phyloP scores from a whole-genome alignment of 305 asterid genomes.

The Fraxinus albicans region DNA sequence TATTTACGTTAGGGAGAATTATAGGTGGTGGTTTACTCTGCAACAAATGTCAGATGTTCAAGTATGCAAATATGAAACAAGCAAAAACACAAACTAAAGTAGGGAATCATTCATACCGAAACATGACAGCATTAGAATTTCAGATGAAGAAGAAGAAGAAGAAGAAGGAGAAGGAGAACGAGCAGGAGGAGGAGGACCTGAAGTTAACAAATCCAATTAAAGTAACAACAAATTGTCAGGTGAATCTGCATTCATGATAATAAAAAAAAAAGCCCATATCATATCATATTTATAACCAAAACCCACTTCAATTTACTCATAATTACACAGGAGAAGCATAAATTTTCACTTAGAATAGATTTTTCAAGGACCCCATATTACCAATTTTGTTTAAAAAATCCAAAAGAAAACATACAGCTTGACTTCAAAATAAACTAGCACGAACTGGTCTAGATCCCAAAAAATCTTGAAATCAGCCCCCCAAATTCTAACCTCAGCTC shows the following conservation, averaged over 20 bases:
- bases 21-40: background rate
- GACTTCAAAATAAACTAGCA: constrained; percentile 22
- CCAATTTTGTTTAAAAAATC: background rate
- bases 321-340: background rate
- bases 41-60: background rate
- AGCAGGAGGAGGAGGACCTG: too few relatives aligned
- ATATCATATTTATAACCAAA: constrained; percentile 19
- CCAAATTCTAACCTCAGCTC: constrained; percentile 33
- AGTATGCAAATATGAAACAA: background rate
- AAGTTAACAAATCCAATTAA: background rate
- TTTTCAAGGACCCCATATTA: background rate
- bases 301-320: constrained; percentile 19
- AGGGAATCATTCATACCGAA: background rate
- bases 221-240: constrained; percentile 21
- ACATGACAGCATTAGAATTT: background rate
- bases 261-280: constrained; percentile 4
- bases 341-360: background rate
- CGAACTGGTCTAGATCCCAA: constrained; percentile 16
- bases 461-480: constrained; percentile 21
- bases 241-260: constrained; percentile 28
- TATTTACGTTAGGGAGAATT: background rate
- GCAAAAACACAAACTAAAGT: background rate
- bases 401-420: constrained; percentile 6
- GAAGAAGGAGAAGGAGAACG: too few relatives aligned
- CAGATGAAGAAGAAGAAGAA: background rate